These are phyloP conservation scores for Kluyveromyces starmeri DNA, from an alignment of 805 yeast species.

Conservation along the genomic window DNA sequence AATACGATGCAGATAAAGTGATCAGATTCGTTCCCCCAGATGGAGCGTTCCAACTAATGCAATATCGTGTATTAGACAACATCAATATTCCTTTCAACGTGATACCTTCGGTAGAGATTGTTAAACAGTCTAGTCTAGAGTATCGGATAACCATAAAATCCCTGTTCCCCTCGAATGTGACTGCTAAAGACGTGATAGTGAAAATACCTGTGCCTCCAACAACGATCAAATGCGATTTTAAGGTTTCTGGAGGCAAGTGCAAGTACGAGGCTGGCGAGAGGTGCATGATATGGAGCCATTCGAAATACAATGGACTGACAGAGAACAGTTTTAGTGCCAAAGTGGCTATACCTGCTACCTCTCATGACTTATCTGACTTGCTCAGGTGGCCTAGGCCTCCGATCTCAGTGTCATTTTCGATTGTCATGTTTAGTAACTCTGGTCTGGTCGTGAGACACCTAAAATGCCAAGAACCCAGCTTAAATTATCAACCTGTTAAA, in stretches of 20 bases:
- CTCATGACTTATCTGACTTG: conserved; percentile 15
- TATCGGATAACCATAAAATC: conserved; percentile 57
- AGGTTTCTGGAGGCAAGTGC: conserved; percentile 54
- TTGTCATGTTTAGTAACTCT: conserved; percentile 69
- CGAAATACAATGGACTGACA: conserved; percentile 56
- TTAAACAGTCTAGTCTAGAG: conserved; percentile 35
- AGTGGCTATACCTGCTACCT: conserved; percentile 35
- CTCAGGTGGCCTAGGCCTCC: conserved; percentile 66
- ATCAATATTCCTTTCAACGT: conserved; percentile 65
- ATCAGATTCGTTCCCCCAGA: conserved; percentile 81
- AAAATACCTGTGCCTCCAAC: conserved; percentile 63
- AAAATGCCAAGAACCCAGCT: conserved; percentile 47
- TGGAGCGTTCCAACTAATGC: conserved; percentile 77
- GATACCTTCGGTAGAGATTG: conserved; percentile 42
- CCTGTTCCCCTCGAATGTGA: conserved; percentile 44
- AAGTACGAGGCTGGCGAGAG: conserved; percentile 60
- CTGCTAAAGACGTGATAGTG: conserved; percentile 56
- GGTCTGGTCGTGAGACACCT: conserved; percentile 69
- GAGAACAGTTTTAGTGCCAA: conserved; percentile 49
- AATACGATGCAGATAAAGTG: conserved; percentile 54
- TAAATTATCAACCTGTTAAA: conserved; percentile 62
- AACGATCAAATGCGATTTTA: conserved; percentile 39
- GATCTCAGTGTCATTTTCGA: conserved; percentile 54
- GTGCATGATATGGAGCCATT: conserved; percentile 59
- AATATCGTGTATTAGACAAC: conserved; percentile 51